A percentile compares a stretch with the other conserved stretches of the same genome.
Evolutionary conservation across 2,329 filamentous ascomycete species (phyloP).

Genomic region (Aureobasidium sp.): DNA sequence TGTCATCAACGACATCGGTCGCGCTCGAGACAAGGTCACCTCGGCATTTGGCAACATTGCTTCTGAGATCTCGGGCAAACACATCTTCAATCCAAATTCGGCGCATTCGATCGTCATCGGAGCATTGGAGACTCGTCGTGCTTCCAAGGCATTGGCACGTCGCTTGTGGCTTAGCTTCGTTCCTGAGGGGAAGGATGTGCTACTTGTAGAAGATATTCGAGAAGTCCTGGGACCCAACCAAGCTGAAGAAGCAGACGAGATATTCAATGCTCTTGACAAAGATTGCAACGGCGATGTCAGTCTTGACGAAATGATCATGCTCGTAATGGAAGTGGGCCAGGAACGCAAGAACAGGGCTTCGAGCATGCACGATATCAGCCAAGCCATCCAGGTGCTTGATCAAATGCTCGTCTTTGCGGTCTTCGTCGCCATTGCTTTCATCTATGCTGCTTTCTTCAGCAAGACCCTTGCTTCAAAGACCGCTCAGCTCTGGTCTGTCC

Average conservation of each 20-base stretch:
- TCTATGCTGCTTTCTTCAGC: conserved; percentile 27
- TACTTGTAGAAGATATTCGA: conserved; percentile 22
- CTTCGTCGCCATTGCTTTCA: conserved; percentile 22
- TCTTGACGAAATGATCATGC: conserved; percentile 27
- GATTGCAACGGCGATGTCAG: conserved; percentile 28
- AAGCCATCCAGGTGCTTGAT: conserved; percentile 28
- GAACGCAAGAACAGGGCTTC: conserved; percentile 24
- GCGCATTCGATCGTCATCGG: conserved; percentile 23
- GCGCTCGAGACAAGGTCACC: conserved; percentile 74
- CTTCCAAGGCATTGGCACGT: conserved; percentile 25
- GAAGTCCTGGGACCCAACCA: conserved; percentile 22
- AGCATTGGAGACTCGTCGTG: conserved; percentile 21
- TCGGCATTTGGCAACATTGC: conserved; percentile 78
- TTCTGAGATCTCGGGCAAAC: conserved; percentile 77
- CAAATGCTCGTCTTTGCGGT: conserved; percentile 23
- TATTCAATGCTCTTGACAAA: conserved; percentile 24
- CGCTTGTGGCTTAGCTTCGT: conserved; percentile 28
- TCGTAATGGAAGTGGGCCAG: conserved; percentile 21
- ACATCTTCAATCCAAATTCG: conserved; percentile 54
- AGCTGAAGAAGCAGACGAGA: conserved; percentile 21
- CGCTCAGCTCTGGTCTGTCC: conserved; percentile 20
- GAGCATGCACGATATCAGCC: conserved; percentile 26
- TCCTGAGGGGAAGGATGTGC: conserved; percentile 18
- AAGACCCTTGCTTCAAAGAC: conserved; percentile 19
- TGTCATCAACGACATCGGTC: conserved; percentile 53